Conservation (phyloP, 495 filamentous ascomycete species). For the Aspergillus cavernicola region DNA sequence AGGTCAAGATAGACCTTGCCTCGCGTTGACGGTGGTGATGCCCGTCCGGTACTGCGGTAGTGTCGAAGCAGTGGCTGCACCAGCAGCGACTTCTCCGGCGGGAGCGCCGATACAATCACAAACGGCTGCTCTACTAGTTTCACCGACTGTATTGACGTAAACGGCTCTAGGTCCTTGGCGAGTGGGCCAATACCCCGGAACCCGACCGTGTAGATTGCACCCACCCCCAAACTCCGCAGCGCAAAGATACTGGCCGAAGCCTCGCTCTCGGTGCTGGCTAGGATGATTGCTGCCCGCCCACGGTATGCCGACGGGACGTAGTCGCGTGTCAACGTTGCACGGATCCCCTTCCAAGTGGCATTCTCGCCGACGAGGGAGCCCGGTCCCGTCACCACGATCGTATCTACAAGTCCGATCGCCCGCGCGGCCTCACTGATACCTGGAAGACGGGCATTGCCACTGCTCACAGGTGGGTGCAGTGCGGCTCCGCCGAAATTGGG, state of each 20-base stretch:
- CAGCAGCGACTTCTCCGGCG: slow-evolving; percentile 71
- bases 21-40: slow-evolving; percentile 45
- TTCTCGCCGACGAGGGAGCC: slow-evolving; percentile 65
- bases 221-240: slow-evolving; percentile 67
- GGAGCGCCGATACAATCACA: slow-evolving; percentile 72
- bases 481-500: slow-evolving; percentile 75
- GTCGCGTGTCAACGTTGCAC: slow-evolving; percentile 73
- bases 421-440: slow-evolving; percentile 65
- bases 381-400: slow-evolving; percentile 52
- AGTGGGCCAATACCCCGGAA: slow-evolving; percentile 67
- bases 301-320: slow-evolving; percentile 78
- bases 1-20: slow-evolving; percentile 80
- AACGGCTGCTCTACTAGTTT: slow-evolving; percentile 73
- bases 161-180: slow-evolving; percentile 65
- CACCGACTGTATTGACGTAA: slow-evolving; percentile 74
- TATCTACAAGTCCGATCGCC: slow-evolving; percentile 75
- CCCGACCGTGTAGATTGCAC: slow-evolving; percentile 78
- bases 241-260: slow-evolving; percentile 74
- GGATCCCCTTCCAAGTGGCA: slow-evolving; percentile 77
- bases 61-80: slow-evolving; percentile 76
- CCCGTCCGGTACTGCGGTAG: slow-evolving; percentile 44
- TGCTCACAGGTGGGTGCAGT: slow-evolving; percentile 62
- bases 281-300: slow-evolving; percentile 67
- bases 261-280: slow-evolving; percentile 63
- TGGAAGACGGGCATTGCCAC: slow-evolving; percentile 53